Evolutionary conservation across 352 stramenopile genomes (phyloP), one percentile per base, ranked within the genome.

Genomic region (Globisporangium apiculatum): DNA sequence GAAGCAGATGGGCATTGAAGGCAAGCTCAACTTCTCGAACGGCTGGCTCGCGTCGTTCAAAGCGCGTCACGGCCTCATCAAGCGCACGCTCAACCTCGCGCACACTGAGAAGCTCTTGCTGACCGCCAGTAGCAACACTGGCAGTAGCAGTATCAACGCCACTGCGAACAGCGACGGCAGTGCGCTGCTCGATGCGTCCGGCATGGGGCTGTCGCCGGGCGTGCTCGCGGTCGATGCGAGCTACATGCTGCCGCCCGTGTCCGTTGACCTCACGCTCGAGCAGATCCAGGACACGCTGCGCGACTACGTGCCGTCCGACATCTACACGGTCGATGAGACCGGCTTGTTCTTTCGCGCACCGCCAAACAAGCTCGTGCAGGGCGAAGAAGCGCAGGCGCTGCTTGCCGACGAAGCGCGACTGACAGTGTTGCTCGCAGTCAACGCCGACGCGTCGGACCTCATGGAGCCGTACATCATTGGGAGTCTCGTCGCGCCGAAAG

Each of bases 381-480:
- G 83, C 38, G 84, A 94, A 58, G 81, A 94, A 9, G 76, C 79
- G 0, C 80, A 94, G 68, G 69, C 73, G 4, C 69, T 89, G 59
- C 75, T 94, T n/a, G 71, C 73, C 0, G 73, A 92, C 42, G 84
- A 94, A 55, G 67, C 82, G 9, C 69, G 78, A 51, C 68, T 94
- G 14, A 91, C 75, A 11, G 79, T 92, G n/a, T 57, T 91, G 55
- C 68, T 94, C 12, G 83, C 82, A 0, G 61, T 65, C 38, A 94
- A 94, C 58, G 82, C 82, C 0, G 84, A 94, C 53, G 75, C 75
- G 15, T 87, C 67, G 45, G 84, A 94, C 50, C 71, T 92, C 31
- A 80, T 94, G 71, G 84, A 92, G 69, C 84, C 84, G 11, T 94
- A 91, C 64, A 94, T 94, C 48, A 89, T 94, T 48, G 81, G 84